Base-by-base conservation (phyloP, 163 green algal species). In the Trebouxiophyceae sp. region DNA sequence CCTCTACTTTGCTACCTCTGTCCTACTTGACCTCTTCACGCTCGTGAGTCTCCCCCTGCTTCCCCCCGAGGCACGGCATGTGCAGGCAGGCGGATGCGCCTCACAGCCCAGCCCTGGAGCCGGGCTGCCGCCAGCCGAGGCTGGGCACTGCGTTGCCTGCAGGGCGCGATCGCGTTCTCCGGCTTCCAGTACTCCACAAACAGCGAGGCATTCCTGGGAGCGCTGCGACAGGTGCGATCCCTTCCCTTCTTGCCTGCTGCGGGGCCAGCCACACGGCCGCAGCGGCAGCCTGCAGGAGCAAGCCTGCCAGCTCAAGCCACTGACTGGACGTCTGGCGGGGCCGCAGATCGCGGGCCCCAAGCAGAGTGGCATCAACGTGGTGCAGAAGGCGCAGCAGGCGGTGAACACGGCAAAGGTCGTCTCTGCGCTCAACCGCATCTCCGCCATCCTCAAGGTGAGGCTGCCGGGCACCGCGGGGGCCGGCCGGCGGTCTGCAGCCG, bases 361-460 rank as follows among this genome's bases (percentile, higher is more conserved):
- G 30, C 57, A 63, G 26, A 60, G 28, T n/a, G 68, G 64, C 56
- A 34, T 78, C 32, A 67, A 63, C 27, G 57, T 80, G 27, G 56
- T 73, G 23, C 60, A 76, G 31, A 80, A 80, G 55, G 68, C 73
- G 4, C 39, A 66, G 54, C 57, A 47, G 31, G 73, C 73, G 20
- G 68, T 76, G 46, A 76, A 70, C 63, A 69, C 68, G 20, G 30
- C 63, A 3, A 80, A 80, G 59, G 69, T 80, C 32, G 39, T 71
- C 3, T 45, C 54, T 16, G 74, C 74, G 0, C 62, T 81, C 19
- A 81, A 77, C 60, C 57, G 67, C 32, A 76, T 81, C n/a, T 67
- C 69, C 7, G 45, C 62, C n/a, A 57, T 77, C 33, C 69, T 81
- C 20, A 81, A 73, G 66, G 74, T 77, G 22, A n/a, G n/a, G n/a